Evolutionary conservation across 2,329 filamentous ascomycete species (phyloP).

Genomic region (Colletotrichum shisoi): DNA sequence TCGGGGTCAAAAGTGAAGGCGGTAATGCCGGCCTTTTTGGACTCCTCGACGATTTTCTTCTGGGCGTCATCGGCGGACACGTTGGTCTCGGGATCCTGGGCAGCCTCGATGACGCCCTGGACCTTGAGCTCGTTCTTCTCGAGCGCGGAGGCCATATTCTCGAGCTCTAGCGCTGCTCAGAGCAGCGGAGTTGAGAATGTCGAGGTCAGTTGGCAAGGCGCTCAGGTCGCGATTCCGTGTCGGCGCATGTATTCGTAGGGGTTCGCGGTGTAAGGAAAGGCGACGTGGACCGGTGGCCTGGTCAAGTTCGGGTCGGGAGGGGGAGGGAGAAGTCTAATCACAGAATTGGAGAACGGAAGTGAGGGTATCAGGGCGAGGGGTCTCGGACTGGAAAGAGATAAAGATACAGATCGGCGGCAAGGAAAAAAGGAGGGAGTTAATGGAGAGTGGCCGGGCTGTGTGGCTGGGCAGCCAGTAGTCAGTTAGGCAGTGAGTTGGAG

Average conservation of each 20-base stretch:
- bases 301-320: slow-evolving; percentile 14
- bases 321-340: slow-evolving; percentile 15
- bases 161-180: slow-evolving; percentile 29
- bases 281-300: slow-evolving; percentile 19
- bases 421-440: slow-evolving; percentile 31
- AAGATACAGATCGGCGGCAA: slow-evolving; percentile 21
- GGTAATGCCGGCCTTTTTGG: slow-evolving; percentile 77
- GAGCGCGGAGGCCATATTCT: slow-evolving; percentile 46
- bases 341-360: slow-evolving; percentile 16
- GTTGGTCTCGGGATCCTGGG: slow-evolving; percentile 72
- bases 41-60: slow-evolving; percentile 77
- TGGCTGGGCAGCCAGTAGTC: slow-evolving; percentile 37
- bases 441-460: slow-evolving; percentile 32
- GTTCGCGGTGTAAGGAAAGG: slow-evolving; percentile 9
- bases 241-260: slow-evolving; percentile 30
- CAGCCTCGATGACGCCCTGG: slow-evolving; percentile 80
- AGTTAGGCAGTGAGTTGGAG: background rate
- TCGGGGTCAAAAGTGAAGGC: slow-evolving; percentile 89
- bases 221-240: slow-evolving; percentile 29
- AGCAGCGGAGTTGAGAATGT: slow-evolving; percentile 24
- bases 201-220: slow-evolving; percentile 34
- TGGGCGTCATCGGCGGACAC: slow-evolving; percentile 76
- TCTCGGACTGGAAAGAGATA: slow-evolving; percentile 35
- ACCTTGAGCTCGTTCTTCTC: slow-evolving; percentile 73
- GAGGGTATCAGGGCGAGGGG: slow-evolving; percentile 31